These are phyloP conservation scores for Apiotrichum veenhuisii DNA, from an alignment of 1,284 basidiomycete species.

Conservation along the genomic window DNA sequence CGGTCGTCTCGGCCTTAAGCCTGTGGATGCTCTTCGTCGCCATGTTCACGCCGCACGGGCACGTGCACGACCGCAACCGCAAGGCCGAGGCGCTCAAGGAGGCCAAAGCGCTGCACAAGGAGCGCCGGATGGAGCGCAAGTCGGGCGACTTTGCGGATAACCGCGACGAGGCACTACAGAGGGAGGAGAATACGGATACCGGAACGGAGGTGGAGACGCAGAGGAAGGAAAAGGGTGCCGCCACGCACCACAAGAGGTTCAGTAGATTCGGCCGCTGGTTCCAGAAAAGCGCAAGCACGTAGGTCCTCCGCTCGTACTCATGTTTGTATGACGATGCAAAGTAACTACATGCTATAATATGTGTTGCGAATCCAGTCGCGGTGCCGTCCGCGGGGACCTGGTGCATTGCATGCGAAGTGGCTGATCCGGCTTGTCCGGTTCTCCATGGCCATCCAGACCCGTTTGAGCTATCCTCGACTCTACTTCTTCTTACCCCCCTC, in stretches of 20 bases:
- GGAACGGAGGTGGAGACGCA: no score
- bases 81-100: not conserved
- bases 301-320: no score
- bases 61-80: not conserved
- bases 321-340: no score
- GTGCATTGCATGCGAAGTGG: no score
- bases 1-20: conserved; percentile 14
- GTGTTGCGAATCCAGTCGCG: not conserved
- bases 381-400: no score
- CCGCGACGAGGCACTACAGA: no score
- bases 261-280: not conserved
- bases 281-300: no score
- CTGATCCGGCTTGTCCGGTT: no score
- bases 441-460: no score
- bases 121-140: not conserved
- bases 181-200: no score
- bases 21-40: conserved; percentile 11
- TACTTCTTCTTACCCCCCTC: conserved; percentile 28
- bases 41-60: not conserved
- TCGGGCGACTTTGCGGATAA: not conserved
- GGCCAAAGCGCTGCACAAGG: conserved; percentile 1
- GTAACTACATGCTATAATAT: not conserved
- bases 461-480: no score
- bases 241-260: not conserved
- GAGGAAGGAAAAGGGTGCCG: no score